A percentile compares a stretch with the other conserved stretches of the same genome.
Evolutionary conservation across 73 alveolate species (phyloP).

Genomic region (Tetrahymena thermophila): DNA sequence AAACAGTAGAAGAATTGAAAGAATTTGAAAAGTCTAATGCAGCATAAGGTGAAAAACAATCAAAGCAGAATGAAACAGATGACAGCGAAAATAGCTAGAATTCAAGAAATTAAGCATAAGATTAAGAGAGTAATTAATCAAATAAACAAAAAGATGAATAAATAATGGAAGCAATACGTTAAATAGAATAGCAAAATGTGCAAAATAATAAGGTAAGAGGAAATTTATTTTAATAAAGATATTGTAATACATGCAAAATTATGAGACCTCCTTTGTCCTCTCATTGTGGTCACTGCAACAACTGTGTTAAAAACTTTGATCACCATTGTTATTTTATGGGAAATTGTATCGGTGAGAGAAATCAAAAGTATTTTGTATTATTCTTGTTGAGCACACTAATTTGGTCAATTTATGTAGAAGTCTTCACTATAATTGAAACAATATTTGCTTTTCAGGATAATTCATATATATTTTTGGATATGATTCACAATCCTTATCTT

Average conservation of each 20-base stretch:
- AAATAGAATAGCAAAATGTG: neutral
- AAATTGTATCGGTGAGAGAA: constrained; percentile 92
- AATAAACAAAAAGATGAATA: neutral
- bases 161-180: neutral
- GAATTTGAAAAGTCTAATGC: neutral
- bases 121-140: neutral
- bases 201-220: neutral
- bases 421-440: neutral
- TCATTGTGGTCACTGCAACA: constrained; percentile 85
- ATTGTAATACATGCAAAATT: constrained; percentile 76
- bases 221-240: constrained; percentile 34
- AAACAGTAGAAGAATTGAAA: neutral
- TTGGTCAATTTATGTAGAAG: neutral
- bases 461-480: neutral
- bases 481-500: neutral
- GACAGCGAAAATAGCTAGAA: neutral
- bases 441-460: neutral
- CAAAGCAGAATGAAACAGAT: neutral
- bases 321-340: constrained; percentile 88
- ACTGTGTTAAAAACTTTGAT: constrained; percentile 83
- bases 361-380: constrained; percentile 69
- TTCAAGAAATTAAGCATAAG: too few relatives aligned
- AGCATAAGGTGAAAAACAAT: too few relatives aligned
- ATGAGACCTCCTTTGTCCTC: constrained; percentile 84
- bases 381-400: constrained; percentile 34